Evolutionary conservation across 2,329 filamentous ascomycete genomes (phyloP).

Genomic region (Xylariales sp.): DNA sequence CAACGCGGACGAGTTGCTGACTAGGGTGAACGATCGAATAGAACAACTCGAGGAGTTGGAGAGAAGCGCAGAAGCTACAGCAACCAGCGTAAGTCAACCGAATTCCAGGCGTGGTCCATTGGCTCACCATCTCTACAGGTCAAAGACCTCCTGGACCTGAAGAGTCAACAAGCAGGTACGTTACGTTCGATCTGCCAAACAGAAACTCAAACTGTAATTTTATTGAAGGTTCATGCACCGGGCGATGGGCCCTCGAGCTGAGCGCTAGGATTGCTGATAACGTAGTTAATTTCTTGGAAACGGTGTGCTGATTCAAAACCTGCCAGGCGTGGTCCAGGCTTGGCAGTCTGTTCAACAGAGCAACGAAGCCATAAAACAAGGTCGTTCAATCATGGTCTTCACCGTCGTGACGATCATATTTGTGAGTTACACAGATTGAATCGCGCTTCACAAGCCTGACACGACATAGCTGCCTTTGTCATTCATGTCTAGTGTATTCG

Average conservation of each 20-base stretch:
- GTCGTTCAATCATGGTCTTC: conserved; percentile 40
- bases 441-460: background rate
- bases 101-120: background rate
- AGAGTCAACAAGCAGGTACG: conserved; percentile 37
- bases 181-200: no score
- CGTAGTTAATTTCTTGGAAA: no score
- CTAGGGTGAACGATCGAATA: conserved; percentile 23
- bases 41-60: conserved; percentile 29
- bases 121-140: conserved; percentile 20
- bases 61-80: conserved; percentile 27
- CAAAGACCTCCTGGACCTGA: conserved; percentile 35
- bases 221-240: no score
- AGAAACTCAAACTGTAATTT: no score
- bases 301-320: background rate
- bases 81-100: conserved; percentile 23
- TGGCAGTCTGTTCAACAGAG: conserved; percentile 34
- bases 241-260: no score
- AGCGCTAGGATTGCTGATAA: no score
- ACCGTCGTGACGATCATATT: conserved; percentile 43
- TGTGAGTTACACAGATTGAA: conserved; percentile 21
- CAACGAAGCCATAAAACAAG: conserved; percentile 35
- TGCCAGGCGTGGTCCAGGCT: conserved; percentile 35
- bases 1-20: conserved; percentile 23
- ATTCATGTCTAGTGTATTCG: conserved; percentile 34
- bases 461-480: conserved; percentile 29